Evolutionary conservation across 1,284 basidiomycete species (phyloP), one percentile per base, ranked within the genome.

Genomic region (Ustanciosporium gigantosporum): DNA sequence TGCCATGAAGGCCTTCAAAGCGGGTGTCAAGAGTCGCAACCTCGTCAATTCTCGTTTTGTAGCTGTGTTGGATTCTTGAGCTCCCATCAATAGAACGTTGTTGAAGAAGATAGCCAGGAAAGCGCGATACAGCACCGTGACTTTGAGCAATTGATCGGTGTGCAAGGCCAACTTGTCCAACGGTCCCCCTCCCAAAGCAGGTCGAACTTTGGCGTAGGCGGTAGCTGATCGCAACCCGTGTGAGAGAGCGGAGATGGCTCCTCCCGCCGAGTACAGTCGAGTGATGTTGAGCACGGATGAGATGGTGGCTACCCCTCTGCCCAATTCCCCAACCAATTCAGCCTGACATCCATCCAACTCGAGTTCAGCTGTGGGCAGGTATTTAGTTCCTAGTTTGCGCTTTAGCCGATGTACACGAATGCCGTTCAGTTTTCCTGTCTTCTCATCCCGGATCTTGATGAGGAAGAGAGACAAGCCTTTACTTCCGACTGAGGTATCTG

Each of bases 21-120:
- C 83, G 3, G 87, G 85, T 0, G 87, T 90, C 44, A 90, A 73
- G 60, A 90, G 77, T 42, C 88, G 81, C 53, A 90, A 70, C 41
- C 86, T 79, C 21, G 79, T 96, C 80, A 95, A 92, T 79, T 96
- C 96, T 25, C 96, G 91, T 62, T 96, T 91, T 0, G 91, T 96
- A 4, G 87, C 88, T 81, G 95, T 95, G n/a, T 92, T 94, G 0
- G 90, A 91, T 81, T 88, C 87, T 70, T 86, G 86, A n/a, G 86
- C 87, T 3, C 74, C 92, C 11, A 96, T 83, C 20, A 97, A 82
- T n/a, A 96, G 80, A 59, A 96, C 91, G 82, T 96, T 96, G 83
- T 89, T 92, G 79, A 94, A 92, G 74, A 88, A 87, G 79, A 88
- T 88, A 70, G 89, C 88, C 79, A 81, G 81, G 55, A 78, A 81